These are phyloP conservation scores for Brasilioporus rufonigricans DNA, from an alignment of 768 basidiomycete species.

Conservation along the genomic window DNA sequence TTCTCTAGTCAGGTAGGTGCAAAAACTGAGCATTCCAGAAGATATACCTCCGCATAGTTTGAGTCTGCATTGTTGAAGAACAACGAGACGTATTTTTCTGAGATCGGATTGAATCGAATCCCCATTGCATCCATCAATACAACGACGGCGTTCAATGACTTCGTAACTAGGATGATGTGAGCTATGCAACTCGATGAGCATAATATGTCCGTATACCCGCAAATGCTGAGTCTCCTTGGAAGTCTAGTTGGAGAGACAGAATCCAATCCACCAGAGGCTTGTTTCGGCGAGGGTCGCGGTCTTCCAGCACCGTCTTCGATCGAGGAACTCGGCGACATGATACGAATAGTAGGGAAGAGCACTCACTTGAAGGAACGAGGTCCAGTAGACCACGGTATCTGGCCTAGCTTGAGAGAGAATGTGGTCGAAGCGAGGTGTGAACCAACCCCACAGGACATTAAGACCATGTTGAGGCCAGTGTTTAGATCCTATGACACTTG, in stretches of 20 bases:
- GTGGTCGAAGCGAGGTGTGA: conserved; percentile 52
- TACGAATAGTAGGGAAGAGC: background rate
- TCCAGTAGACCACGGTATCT: conserved; percentile 80
- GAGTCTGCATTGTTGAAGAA: conserved; percentile 77
- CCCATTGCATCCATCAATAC: conserved; percentile 66
- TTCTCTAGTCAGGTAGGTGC: background rate
- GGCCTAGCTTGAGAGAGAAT: conserved; percentile 79
- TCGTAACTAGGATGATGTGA: conserved; percentile 56
- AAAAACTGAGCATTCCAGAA: background rate
- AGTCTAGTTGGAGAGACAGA: conserved; percentile 71
- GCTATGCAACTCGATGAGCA: background rate
- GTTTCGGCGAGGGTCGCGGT: conserved; percentile 79
- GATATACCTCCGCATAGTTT: conserved; percentile 76
- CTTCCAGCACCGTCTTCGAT: conserved; percentile 50
- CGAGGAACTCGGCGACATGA: conserved; percentile 3
- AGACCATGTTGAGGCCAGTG: conserved; percentile 67
- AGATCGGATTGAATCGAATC: conserved; percentile 60
- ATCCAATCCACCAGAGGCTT: conserved; percentile 76
- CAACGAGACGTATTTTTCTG: conserved; percentile 66
- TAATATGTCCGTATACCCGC: conserved; percentile 51
- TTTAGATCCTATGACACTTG: conserved; percentile 58
- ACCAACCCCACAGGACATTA: conserved; percentile 71
- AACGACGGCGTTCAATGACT: conserved; percentile 64
- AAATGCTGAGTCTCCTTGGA: conserved; percentile 84
- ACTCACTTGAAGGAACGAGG: conserved; percentile 48